phyloP scores from a whole-genome alignment of 306 rosid species.

The Vachellia pachyceras region DNA sequence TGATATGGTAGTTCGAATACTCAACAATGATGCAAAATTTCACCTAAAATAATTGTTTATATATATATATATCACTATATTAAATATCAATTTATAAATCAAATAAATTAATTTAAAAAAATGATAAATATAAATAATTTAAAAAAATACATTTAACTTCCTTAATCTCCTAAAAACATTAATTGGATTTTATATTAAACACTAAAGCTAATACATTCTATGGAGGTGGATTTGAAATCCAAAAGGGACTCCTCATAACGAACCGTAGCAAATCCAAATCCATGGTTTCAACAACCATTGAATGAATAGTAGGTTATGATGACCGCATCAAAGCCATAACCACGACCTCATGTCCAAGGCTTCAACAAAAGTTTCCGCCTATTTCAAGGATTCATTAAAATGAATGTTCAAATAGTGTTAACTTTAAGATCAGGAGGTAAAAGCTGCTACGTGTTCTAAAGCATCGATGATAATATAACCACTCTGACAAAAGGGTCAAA shows the following conservation, averaged over 20 bases:
- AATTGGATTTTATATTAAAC: too few species aligned
- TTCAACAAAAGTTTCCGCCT: background rate
- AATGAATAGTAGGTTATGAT: background rate
- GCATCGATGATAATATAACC: background rate
- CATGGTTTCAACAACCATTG: background rate
- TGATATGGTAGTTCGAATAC: too few species aligned
- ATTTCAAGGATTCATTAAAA: background rate
- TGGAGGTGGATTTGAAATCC: background rate
- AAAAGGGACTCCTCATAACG: background rate
- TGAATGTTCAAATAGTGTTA: background rate
- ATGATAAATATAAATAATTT: too few species aligned
- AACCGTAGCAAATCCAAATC: background rate
- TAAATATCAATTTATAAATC: too few species aligned
- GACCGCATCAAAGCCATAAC: background rate
- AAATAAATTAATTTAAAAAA: too few species aligned
- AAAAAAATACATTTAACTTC: too few species aligned
- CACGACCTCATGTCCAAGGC: background rate
- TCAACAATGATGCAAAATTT: too few species aligned
- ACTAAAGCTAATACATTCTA: too few species aligned
- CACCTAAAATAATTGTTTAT: too few species aligned
- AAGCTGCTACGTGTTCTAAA: background rate
- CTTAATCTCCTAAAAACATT: too few species aligned
- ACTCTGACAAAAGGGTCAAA: background rate
- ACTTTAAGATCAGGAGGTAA: background rate
- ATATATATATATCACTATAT: too few species aligned